These are phyloP conservation scores for Hygrophila difformis DNA, from an alignment of 257 asterid genomes.

Conservation along the genomic window DNA sequence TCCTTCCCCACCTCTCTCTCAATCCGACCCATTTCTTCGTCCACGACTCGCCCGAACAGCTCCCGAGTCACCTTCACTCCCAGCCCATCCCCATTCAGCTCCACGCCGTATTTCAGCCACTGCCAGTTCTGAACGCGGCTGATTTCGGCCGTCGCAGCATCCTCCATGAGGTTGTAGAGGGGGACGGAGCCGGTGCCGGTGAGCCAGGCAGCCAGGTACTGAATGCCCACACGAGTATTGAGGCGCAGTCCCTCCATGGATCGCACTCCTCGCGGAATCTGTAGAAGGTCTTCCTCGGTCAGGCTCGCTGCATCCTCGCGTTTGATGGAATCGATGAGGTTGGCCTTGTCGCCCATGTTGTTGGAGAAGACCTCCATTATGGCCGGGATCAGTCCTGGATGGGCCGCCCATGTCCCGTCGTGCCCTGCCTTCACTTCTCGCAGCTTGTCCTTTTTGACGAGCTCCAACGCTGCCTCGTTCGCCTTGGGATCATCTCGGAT, in stretches of 20 bases:
- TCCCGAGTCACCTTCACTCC: slow-evolving; percentile 67
- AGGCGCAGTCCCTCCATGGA: slow-evolving; percentile 92
- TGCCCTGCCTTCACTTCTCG: slow-evolving; percentile 90
- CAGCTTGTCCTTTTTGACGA: slow-evolving; percentile 68
- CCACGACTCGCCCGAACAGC: slow-evolving; percentile 80
- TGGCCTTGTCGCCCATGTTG: slow-evolving; percentile 47
- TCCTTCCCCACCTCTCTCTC: slow-evolving; percentile 77
- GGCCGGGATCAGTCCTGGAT: slow-evolving; percentile 84
- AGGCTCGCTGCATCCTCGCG: slow-evolving; percentile 50
- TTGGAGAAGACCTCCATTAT: slow-evolving; percentile 54
- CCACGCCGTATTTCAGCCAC: slow-evolving; percentile 75
- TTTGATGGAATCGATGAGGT: slow-evolving; percentile 54
- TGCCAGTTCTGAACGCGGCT: slow-evolving; percentile 99
- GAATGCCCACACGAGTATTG: slow-evolving; percentile 88
- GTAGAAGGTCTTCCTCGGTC: slow-evolving; percentile 64
- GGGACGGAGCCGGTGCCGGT: slow-evolving; percentile 89
- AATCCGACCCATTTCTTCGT: slow-evolving; percentile 89
- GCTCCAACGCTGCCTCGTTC: slow-evolving; percentile 76
- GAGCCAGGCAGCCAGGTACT: slow-evolving; percentile 88
- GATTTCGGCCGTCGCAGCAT: slow-evolving; percentile 95
- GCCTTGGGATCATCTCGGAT: slow-evolving; percentile 72
- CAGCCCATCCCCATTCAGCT: slow-evolving; percentile 73
- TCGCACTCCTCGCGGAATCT: slow-evolving; percentile 59
- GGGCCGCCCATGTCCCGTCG: slow-evolving; percentile 99
- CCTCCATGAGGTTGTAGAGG: slow-evolving; percentile 96